Evolutionary conservation across 352 stramenopile genomes (phyloP).

Genomic region (Pythium pyrilobum): DNA sequence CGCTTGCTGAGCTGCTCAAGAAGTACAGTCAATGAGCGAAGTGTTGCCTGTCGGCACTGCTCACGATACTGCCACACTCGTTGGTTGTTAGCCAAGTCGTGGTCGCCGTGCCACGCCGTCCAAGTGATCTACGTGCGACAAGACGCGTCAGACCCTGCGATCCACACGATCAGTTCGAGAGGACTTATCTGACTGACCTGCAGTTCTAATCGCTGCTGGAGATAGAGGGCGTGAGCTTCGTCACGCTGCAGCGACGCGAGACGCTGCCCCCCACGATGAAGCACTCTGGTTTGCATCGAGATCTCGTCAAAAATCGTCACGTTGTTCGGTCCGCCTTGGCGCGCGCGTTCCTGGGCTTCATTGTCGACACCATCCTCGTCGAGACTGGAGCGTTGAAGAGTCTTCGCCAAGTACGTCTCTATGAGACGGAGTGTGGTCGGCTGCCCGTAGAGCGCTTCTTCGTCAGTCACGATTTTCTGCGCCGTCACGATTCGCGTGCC

Average conservation of each 20-base stretch:
- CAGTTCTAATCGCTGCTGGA: too few species aligned
- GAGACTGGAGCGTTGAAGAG: neutral
- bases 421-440: neutral
- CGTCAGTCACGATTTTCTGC: slow-evolving; percentile 29
- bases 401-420: neutral
- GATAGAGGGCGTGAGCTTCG: too few species aligned
- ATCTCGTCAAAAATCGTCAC: too few species aligned
- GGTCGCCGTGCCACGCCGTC: slow-evolving; percentile 2
- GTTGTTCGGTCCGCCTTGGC: too few species aligned
- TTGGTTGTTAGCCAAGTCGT: slow-evolving; percentile 9
- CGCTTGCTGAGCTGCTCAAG: neutral
- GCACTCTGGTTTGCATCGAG: too few species aligned
- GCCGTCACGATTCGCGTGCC: slow-evolving; percentile 29
- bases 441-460: slow-evolving; percentile 45
- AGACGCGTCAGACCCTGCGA: neutral
- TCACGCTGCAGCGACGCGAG: too few species aligned
- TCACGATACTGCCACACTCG: slow-evolving; percentile 12
- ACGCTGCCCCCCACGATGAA: neutral
- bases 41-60: slow-evolving; percentile 7
- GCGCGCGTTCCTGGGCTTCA: too few species aligned
- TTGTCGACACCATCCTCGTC: neutral
- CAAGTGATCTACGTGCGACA: slow-evolving; percentile 1
- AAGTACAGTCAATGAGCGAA: neutral
- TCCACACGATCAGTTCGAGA: neutral
- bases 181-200: slow-evolving; percentile 10